A percentile compares a stretch with the other conserved stretches of the same genome.
Conservation (phyloP, 129 eudicot species). For the Flaveria brownii region DNA sequence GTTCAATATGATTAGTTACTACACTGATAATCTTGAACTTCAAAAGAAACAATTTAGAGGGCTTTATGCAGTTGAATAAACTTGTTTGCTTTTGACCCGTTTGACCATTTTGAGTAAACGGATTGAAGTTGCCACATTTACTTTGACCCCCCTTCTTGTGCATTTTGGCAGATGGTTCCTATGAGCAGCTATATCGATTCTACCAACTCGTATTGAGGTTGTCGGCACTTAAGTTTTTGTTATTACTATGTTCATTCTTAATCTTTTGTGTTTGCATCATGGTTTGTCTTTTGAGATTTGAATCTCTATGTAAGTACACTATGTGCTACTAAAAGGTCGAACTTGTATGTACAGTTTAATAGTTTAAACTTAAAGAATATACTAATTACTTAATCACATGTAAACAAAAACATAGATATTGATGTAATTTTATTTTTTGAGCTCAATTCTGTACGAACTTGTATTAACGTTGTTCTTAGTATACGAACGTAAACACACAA, state of each 20-base stretch:
- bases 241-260: slow-evolving; percentile 18
- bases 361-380: neutral
- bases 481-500: too few species aligned
- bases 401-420: neutral
- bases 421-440: neutral
- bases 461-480: too few species aligned
- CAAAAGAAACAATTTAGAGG: neutral
- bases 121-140: neutral
- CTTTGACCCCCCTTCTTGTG: neutral
- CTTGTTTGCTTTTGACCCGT: neutral
- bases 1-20: neutral
- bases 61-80: neutral
- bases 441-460: neutral
- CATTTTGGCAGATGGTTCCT: slow-evolving; percentile 21
- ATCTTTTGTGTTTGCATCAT: slow-evolving; percentile 28
- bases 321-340: slow-evolving; percentile 19
- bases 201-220: slow-evolving; percentile 11
- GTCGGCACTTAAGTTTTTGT: slow-evolving; percentile 21
- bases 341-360: slow-evolving; percentile 29
- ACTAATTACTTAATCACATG: slow-evolving; percentile 7
- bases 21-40: neutral
- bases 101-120: neutral
- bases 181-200: slow-evolving; percentile 6
- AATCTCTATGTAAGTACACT: slow-evolving; percentile 10
- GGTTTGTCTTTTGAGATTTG: slow-evolving; percentile 19